Percentiles rank a stretch among this genome's conserved stretches.
These are phyloP conservation scores for Cruciata laevipes DNA, from an alignment of 257 asterid genomes.

Conservation along the genomic window DNA sequence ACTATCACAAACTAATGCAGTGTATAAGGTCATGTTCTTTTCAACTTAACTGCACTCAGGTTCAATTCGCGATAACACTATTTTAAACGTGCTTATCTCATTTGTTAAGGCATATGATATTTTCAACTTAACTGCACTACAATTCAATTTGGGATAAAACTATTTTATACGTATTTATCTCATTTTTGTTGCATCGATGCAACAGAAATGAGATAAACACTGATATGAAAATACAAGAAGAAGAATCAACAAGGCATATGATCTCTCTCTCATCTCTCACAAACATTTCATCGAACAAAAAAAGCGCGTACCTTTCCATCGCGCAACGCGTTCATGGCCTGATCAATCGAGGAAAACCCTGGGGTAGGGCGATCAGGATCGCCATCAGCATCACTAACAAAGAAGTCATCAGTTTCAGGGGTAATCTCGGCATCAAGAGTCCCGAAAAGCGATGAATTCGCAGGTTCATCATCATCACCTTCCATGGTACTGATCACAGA, in stretches of 20 bases:
- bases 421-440: conserved; percentile 58
- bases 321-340: conserved; percentile 54
- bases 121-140: no score
- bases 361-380: conserved; percentile 82
- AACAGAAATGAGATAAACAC: no score
- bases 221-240: no score
- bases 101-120: no score
- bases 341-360: conserved; percentile 65
- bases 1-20: conserved; percentile 66
- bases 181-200: no score
- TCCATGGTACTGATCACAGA: conserved; percentile 19
- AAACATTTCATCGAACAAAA: not conserved
- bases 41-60: no score
- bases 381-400: conserved; percentile 83
- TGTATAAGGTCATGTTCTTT: not conserved
- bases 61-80: no score
- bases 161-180: no score
- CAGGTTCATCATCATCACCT: conserved; percentile 16
- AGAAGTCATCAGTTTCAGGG: conserved; percentile 65
- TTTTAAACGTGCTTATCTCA: no score
- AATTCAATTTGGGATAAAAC: no score
- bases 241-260: no score
- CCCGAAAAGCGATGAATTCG: conserved; percentile 24
- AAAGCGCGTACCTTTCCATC: conserved; percentile 39
- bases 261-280: not conserved